These are phyloP conservation scores for Tylopilus rubrobrunneus DNA, from an alignment of 768 basidiomycete genomes.

Conservation along the genomic window DNA sequence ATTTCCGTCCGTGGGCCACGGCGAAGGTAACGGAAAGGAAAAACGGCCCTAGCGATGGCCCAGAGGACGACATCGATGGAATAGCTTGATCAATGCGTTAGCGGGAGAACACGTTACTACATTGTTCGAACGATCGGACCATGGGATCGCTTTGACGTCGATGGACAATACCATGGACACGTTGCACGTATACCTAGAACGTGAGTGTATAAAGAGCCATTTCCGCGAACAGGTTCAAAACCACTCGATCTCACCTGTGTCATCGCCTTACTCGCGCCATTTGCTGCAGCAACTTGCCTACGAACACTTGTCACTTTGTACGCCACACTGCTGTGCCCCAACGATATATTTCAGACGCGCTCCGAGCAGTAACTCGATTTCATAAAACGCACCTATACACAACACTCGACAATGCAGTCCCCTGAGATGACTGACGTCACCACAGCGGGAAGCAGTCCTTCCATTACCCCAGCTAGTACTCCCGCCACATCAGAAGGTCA, in stretches of 20 bases:
- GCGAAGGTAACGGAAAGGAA: too few species aligned
- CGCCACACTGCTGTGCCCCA: background rate
- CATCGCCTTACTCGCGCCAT: background rate
- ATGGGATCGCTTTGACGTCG: background rate
- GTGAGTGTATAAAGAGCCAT: slow-evolving; percentile 2
- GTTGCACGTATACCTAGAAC: background rate
- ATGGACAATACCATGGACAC: background rate
- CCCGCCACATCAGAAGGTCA: background rate
- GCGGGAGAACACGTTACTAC: background rate
- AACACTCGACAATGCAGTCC: background rate
- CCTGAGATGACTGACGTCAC: background rate
- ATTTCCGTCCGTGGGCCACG: too few species aligned
- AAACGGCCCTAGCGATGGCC: background rate
- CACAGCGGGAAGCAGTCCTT: background rate
- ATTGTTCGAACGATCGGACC: background rate
- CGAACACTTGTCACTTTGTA: background rate
- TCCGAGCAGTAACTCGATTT: background rate
- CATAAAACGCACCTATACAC: background rate
- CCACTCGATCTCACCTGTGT: background rate
- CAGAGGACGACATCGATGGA: background rate
- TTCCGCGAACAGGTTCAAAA: background rate
- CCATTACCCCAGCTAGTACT: background rate
- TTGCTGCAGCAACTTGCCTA: slow-evolving; percentile 1
- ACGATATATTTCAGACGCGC: background rate
- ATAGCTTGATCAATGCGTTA: background rate